Percentiles rank a stretch among this genome's conserved stretches.
Conservation (phyloP, 441 rosid species). For the Populus hybrid region DNA sequence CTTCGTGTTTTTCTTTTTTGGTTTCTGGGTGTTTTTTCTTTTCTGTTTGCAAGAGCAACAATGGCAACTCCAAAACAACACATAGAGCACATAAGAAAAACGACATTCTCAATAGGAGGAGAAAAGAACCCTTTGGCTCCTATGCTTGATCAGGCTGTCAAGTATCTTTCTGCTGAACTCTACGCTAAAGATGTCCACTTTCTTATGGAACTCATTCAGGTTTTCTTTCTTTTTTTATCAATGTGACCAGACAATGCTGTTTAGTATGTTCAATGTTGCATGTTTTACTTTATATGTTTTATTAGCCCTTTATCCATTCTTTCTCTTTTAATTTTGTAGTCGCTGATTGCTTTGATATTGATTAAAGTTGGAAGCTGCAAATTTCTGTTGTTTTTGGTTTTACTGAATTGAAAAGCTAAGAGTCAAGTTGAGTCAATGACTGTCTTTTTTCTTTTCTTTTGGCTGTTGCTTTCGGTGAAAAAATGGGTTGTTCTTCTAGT, state of each 20-base stretch:
- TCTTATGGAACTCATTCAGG: constrained; percentile 28
- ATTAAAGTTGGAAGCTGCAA: too few species aligned
- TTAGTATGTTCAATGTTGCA: background rate
- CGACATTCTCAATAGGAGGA: constrained; percentile 50
- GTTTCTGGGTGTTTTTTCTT: background rate
- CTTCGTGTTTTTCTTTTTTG: too few species aligned
- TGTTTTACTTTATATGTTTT: too few species aligned
- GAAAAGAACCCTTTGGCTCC: constrained; percentile 39
- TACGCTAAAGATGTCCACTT: constrained; percentile 76
- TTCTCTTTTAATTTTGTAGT: background rate
- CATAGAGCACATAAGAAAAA: background rate
- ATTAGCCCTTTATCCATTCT: background rate
- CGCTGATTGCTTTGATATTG: background rate
- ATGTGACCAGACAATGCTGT: background rate
- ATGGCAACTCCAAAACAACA: background rate
- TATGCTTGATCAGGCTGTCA: constrained; percentile 57
- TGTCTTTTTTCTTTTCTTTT: too few species aligned
- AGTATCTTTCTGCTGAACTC: constrained; percentile 62
- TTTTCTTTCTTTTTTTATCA: background rate
- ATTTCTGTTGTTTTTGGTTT: too few species aligned
- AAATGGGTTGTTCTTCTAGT: too few species aligned
- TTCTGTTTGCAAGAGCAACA: background rate
- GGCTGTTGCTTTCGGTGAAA: too few species aligned
- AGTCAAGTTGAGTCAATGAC: too few species aligned
- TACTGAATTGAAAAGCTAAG: too few species aligned